These are phyloP conservation scores for Lophiotrema nucula DNA, from an alignment of 495 filamentous ascomycete species.

Conservation along the genomic window DNA sequence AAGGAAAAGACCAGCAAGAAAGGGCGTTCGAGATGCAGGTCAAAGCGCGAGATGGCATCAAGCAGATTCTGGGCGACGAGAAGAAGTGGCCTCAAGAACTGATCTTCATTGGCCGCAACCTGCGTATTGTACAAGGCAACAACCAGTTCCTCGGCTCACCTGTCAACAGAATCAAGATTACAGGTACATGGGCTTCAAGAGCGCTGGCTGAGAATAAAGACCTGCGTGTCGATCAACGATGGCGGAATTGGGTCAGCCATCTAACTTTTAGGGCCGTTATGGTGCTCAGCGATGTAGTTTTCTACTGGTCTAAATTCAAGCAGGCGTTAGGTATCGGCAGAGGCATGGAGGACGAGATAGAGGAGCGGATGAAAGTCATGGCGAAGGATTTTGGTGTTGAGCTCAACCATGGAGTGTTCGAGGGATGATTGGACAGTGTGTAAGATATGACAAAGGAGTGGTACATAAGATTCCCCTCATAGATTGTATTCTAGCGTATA, in stretches of 20 bases:
- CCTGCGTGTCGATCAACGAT: slow-evolving; percentile 56
- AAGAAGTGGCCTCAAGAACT: slow-evolving; percentile 90
- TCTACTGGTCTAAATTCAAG: slow-evolving; percentile 72
- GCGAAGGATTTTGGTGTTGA: slow-evolving; percentile 92
- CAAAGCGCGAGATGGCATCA: slow-evolving; percentile 77
- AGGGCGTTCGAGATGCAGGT: slow-evolving; percentile 82
- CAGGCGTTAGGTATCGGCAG: slow-evolving; percentile 71
- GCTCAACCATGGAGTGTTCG: slow-evolving; percentile 80
- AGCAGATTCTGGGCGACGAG: slow-evolving; percentile 82
- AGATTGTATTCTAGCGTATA: background rate
- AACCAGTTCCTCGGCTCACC: slow-evolving; percentile 87
- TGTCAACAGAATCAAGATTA: slow-evolving; percentile 93
- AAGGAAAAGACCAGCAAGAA: slow-evolving; percentile 57
- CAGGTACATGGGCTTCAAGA: slow-evolving; percentile 81
- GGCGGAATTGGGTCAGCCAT: slow-evolving; percentile 64
- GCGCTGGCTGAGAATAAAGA: slow-evolving; percentile 69
- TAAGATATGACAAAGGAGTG: background rate
- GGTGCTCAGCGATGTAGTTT: slow-evolving; percentile 74
- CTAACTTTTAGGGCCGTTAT: slow-evolving; percentile 76
- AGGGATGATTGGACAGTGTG: slow-evolving; percentile 54
- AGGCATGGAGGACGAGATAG: slow-evolving; percentile 93
- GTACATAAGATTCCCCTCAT: slow-evolving; percentile 9
- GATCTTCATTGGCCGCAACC: slow-evolving; percentile 91
- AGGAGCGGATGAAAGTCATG: slow-evolving; percentile 78
- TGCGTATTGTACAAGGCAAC: slow-evolving; percentile 86